These are phyloP conservation scores for Parmelia sp. DNA, from an alignment of 495 filamentous ascomycete species.

Conservation along the genomic window DNA sequence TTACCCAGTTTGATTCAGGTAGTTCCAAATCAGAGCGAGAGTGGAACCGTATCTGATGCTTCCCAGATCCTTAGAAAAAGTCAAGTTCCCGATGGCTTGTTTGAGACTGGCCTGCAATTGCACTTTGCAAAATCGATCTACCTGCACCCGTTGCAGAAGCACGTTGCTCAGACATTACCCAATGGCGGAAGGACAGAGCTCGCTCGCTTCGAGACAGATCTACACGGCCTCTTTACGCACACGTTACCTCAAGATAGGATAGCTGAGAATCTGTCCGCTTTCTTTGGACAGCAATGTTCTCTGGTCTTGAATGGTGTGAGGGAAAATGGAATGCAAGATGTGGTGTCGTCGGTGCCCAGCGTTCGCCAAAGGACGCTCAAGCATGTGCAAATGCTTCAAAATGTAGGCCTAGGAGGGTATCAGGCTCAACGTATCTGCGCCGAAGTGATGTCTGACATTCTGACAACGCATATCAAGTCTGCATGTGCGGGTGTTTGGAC, in stretches of 20 bases:
- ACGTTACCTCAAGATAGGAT: conserved; percentile 50
- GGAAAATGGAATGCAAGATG: conserved; percentile 23
- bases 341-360: conserved; percentile 17
- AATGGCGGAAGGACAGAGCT: conserved; percentile 33
- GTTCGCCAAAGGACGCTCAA: conserved; percentile 31
- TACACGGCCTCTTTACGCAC: conserved; percentile 61
- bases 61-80: conserved; percentile 32
- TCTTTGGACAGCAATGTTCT: conserved; percentile 47
- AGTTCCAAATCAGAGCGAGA: conserved; percentile 14
- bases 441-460: conserved; percentile 61
- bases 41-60: conserved; percentile 11
- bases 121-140: conserved; percentile 43
- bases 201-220: conserved; percentile 49
- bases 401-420: conserved; percentile 68
- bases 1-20: conserved; percentile 37
- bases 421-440: conserved; percentile 71
- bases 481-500: conserved; percentile 57
- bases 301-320: conserved; percentile 49
- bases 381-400: conserved; percentile 55
- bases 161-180: conserved; percentile 34
- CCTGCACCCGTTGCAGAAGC: conserved; percentile 39
- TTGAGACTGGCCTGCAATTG: conserved; percentile 39
- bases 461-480: conserved; percentile 58
- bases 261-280: conserved; percentile 44
- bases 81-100: conserved; percentile 32